phyloP scores from a whole-genome alignment of 73 alveolate species.

The Diophrys sp. region DNA sequence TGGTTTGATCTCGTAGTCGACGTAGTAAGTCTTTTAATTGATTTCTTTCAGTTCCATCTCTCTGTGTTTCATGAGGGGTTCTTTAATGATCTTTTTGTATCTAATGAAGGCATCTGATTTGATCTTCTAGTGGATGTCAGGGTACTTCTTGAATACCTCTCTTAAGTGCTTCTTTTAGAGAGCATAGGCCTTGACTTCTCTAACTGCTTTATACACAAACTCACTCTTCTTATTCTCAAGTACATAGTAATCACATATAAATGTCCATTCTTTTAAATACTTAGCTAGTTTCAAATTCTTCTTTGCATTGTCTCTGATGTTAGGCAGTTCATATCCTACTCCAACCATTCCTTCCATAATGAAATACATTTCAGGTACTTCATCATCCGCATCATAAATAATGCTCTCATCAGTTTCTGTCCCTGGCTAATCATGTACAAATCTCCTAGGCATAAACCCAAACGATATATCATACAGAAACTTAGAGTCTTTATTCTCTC shows the following conservation, averaged over 20 bases:
- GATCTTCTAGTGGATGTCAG: constrained; percentile 34
- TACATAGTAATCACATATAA: constrained; percentile 27
- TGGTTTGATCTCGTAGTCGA: constrained; percentile 24
- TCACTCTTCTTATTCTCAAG: constrained; percentile 16
- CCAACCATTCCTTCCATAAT: constrained; percentile 29
- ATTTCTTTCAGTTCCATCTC: constrained; percentile 13
- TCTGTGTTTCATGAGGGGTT: constrained; percentile 15
- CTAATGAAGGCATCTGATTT: constrained; percentile 34
- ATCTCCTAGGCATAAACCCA: constrained; percentile 57
- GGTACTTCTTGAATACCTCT: constrained; percentile 8
- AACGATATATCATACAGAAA: constrained; percentile 57
- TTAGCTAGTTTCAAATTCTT: constrained; percentile 3
- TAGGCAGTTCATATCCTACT: constrained; percentile 20
- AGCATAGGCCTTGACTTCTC: constrained; percentile 25
- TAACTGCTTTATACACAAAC: constrained; percentile 12
- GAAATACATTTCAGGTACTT: constrained; percentile 28
- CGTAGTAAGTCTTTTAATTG: constrained; percentile 35
- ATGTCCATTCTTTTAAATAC: constrained; percentile 8
- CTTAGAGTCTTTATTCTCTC: constrained; percentile 39
- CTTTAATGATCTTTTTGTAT: constrained; percentile 19
- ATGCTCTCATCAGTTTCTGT: constrained; percentile 25
- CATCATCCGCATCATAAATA: constrained; percentile 26
- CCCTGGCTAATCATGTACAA: constrained; percentile 14
- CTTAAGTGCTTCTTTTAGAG: constrained; percentile 6
- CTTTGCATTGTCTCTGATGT: not conserved